Conservation (phyloP, 108 stramenopile genomes). For the Nitzschia palea region DNA sequence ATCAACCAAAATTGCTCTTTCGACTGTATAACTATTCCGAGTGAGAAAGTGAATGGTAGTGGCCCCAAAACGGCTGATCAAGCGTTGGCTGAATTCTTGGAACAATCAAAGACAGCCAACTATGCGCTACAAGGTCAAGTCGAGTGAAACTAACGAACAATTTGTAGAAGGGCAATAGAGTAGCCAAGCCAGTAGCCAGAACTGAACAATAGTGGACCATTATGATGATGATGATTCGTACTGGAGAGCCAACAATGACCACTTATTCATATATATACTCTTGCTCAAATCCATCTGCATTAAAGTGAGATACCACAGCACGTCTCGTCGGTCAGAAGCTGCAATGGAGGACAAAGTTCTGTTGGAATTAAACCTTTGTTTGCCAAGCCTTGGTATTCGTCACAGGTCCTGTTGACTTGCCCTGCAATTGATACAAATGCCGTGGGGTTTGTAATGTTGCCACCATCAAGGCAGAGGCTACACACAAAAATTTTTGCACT, state of each 20-base stretch:
- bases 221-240: no score
- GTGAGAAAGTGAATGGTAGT: background rate
- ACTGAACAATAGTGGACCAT: no score
- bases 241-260: no score
- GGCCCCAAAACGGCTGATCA: conserved; percentile 43
- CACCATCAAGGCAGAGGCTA: background rate
- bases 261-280: no score
- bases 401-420: background rate
- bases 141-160: no score
- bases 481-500: background rate
- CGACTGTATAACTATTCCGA: conserved; percentile 51
- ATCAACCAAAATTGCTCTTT: conserved; percentile 51
- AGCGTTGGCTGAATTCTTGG: conserved; percentile 45
- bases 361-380: background rate
- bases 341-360: no score
- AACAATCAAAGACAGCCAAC: conserved; percentile 43
- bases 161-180: no score
- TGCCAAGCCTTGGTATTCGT: background rate
- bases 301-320: no score
- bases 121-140: conserved; percentile 29
- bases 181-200: no score
- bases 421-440: background rate
- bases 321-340: no score
- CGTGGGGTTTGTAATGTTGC: background rate
- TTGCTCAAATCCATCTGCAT: no score